Conservation (phyloP, 331 rosid genomes). For the Saraca asoca region DNA sequence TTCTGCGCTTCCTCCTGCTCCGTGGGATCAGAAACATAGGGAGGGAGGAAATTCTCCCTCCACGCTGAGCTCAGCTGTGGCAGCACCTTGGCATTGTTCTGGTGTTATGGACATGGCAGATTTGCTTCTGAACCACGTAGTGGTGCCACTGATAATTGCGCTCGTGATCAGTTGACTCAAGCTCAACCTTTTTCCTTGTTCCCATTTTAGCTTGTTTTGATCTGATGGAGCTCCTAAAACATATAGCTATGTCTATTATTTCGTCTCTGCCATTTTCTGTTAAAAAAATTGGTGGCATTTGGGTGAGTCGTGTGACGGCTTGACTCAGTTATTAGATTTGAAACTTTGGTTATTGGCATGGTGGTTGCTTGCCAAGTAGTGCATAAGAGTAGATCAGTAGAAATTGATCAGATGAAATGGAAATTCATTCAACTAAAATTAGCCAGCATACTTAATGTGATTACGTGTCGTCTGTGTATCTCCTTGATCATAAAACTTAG, state of each 20-base stretch:
- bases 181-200: constrained; percentile 7
- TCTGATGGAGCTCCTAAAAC: background rate
- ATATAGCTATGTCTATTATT: constrained; percentile 12
- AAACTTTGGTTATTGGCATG: background rate
- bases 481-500: background rate
- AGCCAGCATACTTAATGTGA: background rate
- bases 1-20: background rate
- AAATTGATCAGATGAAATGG: background rate
- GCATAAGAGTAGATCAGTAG: background rate
- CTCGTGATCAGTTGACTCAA: background rate
- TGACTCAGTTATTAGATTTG: constrained; percentile 3
- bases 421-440: background rate
- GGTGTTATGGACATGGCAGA: constrained; percentile 6
- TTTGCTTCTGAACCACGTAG: background rate
- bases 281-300: constrained; percentile 14
- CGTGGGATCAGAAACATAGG: too few species aligned
- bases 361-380: background rate
- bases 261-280: background rate
- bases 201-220: constrained; percentile 9
- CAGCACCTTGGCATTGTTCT: constrained; percentile 30
- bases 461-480: background rate
- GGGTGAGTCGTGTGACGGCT: background rate
- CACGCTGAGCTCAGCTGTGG: background rate
- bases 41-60: background rate
- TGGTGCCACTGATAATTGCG: constrained; percentile 32